Base-by-base conservation (phyloP, 345 rosid genomes). In the Eucalyptus cloeziana region DNA sequence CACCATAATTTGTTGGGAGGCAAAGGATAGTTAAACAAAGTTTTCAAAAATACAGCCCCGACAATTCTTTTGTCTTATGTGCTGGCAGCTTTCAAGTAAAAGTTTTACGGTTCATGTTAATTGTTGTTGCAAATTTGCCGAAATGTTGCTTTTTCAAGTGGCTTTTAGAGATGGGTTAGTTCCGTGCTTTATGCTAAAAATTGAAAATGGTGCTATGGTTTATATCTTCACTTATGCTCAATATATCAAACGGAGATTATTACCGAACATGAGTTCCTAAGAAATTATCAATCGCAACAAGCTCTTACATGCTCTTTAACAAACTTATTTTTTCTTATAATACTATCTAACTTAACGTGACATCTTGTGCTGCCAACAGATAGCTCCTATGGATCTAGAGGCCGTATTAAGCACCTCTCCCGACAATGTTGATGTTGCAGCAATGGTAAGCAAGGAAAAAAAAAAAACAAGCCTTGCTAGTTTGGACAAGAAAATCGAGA, bases 351-450 rank as follows among this genome's bases (percentile, higher is more conserved):
- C 33, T 15, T 13, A 10, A 44, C 7, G 27, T 37, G 88, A 24
- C 37, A 15, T 27, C 49, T 87, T 67, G 3, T 64, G 37, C 89
- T 52, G 22, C 21, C 56, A 16, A 89, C 95, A 96, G 98, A 94
- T n/a, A 4, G 94, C 99, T 79, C 99, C 97, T 87, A 98, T 97
- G 90, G 97, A 96, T 93, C 92, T 97, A 45, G 99, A 96, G 90
- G 94, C 96, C 80, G 91, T 94, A 71, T 89, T 96, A 90, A 45
- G 49, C 10, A 88, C 94, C 87, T 96, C 96, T 92, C 97, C 96
- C 5, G 93, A 94, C 86, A 94, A 96, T 80, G 89, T 93, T 10
- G 99, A 97, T 88, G 97, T 92, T 80, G 98, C 96, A 69, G 97
- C 96, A 64, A 94, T 93, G 91, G 97, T 96, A 92, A 92, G 97